Base-by-base conservation (phyloP, 805 yeast genomes). In the Saccharomycodes ludwigii region DNA sequence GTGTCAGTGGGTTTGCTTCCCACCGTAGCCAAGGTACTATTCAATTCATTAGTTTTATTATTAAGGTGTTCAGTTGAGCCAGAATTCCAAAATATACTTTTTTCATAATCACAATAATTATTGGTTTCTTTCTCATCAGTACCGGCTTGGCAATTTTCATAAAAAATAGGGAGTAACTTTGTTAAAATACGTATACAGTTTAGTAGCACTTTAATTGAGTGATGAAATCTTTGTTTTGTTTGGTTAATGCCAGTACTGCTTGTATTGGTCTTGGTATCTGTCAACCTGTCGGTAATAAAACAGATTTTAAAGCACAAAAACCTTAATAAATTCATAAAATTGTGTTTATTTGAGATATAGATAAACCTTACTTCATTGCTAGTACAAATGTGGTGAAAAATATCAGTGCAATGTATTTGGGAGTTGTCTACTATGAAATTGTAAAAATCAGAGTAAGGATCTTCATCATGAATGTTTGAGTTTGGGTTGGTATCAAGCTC, bases 121-220 rank as follows among this genome's bases (percentile, higher is more conserved):
- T 26, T 12, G 36, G 18, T 27, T 32, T 36, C 15, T 12, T 30
- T 29, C n/a, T 50, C 57, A 44, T 52, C 54, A 9, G 54, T 54
- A 32, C 44, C 58, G 41, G 43, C 56, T 17, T 46, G 55, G 29
- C 40, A 59, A 8, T 58, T 47, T 52, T 85, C 94, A 44, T 68
- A 80, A 5, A 77, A 47, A 29, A 71, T 66, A 0, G 95, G 95
- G 14, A 80, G 39, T 3, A 80, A 33, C 37, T 72, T 68, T 3
- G 82, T 71, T 24, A 86, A 52, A 4, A 79, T 50, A 22, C 95
- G 64, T 5, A 77, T 43, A 43, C 83, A 73, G 37, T 73, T 76
- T 29, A 79, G 54, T 8, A 75, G 45, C 39, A 70, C 56, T n/a
- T 36, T 37, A 2, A 46, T 33, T 11, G 59, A 52, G 31, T 18